phyloP scores from a whole-genome alignment of 2,329 filamentous ascomycete species.

The Colletotrichum gigasporum region DNA sequence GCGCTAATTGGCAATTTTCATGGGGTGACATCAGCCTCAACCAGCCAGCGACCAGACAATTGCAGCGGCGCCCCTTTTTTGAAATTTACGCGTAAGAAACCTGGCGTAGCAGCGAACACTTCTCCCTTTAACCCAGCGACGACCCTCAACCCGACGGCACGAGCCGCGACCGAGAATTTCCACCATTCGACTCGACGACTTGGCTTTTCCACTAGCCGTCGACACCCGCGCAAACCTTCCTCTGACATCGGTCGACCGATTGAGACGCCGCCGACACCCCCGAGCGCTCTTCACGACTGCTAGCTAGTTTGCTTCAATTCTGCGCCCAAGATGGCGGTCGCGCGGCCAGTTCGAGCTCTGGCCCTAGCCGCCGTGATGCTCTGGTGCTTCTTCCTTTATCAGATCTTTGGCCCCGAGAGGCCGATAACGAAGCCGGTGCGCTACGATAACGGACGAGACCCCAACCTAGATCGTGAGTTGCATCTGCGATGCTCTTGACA shows the following conservation, averaged over 20 bases:
- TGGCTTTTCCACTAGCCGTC: slow-evolving; percentile 18
- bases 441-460: slow-evolving; percentile 66
- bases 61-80: slow-evolving; percentile 27
- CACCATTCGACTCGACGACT: slow-evolving; percentile 8
- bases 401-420: slow-evolving; percentile 71
- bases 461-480: slow-evolving; percentile 83
- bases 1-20: slow-evolving; percentile 30
- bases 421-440: slow-evolving; percentile 44
- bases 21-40: slow-evolving; percentile 31
- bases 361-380: slow-evolving; percentile 76
- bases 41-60: slow-evolving; percentile 17
- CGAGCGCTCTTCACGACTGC: not conserved
- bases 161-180: slow-evolving; percentile 20
- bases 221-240: slow-evolving; percentile 9
- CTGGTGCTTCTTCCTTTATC: slow-evolving; percentile 82
- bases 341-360: slow-evolving; percentile 84
- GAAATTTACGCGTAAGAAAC: slow-evolving; percentile 29
- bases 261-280: slow-evolving; percentile 1
- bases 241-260: slow-evolving; percentile 3
- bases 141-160: slow-evolving; percentile 21
- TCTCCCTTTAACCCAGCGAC: slow-evolving; percentile 15
- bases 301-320: not conserved
- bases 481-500: not conserved
- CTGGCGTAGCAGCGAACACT: slow-evolving; percentile 11
- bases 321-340: slow-evolving; percentile 76